Percentiles rank a stretch among this genome's conserved stretches.
Conservation (phyloP, 1,139 yeast genomes). For the Debaryomycetaceae sp. region DNA sequence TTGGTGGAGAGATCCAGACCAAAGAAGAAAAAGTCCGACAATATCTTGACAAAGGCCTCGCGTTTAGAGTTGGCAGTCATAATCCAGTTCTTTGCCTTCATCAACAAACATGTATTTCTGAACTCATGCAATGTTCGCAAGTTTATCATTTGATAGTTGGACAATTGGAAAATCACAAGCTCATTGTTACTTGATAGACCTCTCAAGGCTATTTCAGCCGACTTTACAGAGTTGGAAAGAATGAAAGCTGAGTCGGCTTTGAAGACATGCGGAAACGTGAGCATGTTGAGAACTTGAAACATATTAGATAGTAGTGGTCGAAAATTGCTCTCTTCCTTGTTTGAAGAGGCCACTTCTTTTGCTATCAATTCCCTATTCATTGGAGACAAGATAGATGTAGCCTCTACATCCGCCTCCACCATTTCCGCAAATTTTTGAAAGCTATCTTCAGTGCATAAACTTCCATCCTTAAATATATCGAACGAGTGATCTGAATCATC, state of each 20-base stretch:
- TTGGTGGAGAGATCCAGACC: constrained; percentile 22
- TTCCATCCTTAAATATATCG: constrained; percentile 10
- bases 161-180: constrained; percentile 53
- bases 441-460: constrained; percentile 26
- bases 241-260: constrained; percentile 35
- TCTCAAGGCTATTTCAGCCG: constrained; percentile 64
- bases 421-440: constrained; percentile 18
- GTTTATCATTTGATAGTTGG: constrained; percentile 56
- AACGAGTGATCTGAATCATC: constrained; percentile 10
- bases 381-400: constrained; percentile 22
- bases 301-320: constrained; percentile 29
- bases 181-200: constrained; percentile 43
- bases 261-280: constrained; percentile 39
- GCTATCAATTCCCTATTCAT: constrained; percentile 27
- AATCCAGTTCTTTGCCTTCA: constrained; percentile 31
- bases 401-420: constrained; percentile 22
- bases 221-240: constrained; percentile 55
- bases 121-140: constrained; percentile 54
- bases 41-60: constrained; percentile 29
- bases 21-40: constrained; percentile 36
- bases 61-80: constrained; percentile 21
- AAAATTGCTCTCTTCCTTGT: constrained; percentile 24
- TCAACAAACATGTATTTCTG: constrained; percentile 30
- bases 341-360: constrained; percentile 5
- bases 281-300: constrained; percentile 32